Conservation (phyloP, 352 stramenopile genomes). For the Phytophthora syringae region DNA sequence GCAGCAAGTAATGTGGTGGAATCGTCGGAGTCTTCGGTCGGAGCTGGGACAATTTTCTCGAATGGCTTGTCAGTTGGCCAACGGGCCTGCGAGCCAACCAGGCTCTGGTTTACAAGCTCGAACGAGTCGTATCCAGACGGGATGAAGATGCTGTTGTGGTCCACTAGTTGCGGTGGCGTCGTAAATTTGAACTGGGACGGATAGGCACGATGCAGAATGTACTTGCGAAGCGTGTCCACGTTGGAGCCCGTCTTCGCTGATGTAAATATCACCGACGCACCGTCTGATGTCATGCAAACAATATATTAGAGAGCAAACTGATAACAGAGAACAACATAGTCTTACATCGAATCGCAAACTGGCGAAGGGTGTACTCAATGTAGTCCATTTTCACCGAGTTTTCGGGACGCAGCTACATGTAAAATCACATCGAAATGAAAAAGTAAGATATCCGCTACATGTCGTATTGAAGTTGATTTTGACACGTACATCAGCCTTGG, state of each 20-base stretch:
- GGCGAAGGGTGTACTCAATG: conserved; percentile 80
- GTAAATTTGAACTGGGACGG: conserved; percentile 77
- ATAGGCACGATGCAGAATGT: conserved; percentile 77
- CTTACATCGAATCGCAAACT: conserved; percentile 83
- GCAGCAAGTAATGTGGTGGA: conserved; percentile 32
- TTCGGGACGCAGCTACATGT: conserved; percentile 73
- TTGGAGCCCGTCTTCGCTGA: conserved; percentile 82
- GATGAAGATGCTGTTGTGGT: conserved; percentile 74
- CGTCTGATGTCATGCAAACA: conserved; percentile 45
- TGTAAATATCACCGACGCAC: conserved; percentile 80
- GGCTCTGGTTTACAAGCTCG: conserved; percentile 73
- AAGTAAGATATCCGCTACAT: neutral
- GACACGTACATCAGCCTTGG: conserved; percentile 80
- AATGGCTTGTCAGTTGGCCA: conserved; percentile 83
- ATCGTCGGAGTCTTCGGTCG: conserved; percentile 49
- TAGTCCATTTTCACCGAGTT: conserved; percentile 90
- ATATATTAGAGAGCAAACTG: conserved; percentile 12
- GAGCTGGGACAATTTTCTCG: conserved; percentile 78
- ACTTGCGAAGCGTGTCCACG: conserved; percentile 74
- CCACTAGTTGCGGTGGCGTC: conserved; percentile 72
- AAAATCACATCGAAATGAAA: neutral
- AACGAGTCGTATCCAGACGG: conserved; percentile 84
- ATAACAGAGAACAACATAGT: neutral
- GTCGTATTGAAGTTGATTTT: too few species aligned
- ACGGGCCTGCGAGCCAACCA: conserved; percentile 75